Percentiles rank a stretch among this genome's conserved stretches.
These are phyloP conservation scores for Colletotrichum sp. DNA, from an alignment of 2,329 filamentous ascomycete species.

Conservation along the genomic window DNA sequence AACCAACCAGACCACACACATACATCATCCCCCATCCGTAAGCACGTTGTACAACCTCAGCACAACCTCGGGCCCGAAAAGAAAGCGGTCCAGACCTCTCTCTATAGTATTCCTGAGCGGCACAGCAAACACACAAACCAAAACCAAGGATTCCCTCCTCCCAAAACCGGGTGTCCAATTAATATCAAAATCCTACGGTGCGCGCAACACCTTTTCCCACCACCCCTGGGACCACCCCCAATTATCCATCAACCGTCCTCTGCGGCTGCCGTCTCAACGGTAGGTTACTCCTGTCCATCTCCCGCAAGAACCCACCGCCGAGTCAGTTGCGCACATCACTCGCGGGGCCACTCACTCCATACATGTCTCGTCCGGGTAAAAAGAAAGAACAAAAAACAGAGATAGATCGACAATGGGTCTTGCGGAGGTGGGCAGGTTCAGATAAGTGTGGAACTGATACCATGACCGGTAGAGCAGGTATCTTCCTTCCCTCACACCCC, in stretches of 20 bases:
- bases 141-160: background rate
- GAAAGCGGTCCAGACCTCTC: background rate
- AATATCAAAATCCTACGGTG: background rate
- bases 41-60: background rate
- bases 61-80: background rate
- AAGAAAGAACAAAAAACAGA: background rate
- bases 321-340: background rate
- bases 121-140: background rate
- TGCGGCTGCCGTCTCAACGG: background rate
- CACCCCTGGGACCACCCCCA: background rate
- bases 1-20: background rate
- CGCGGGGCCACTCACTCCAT: background rate
- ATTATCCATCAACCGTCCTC: background rate
- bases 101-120: background rate
- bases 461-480: background rate
- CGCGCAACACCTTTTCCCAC: background rate
- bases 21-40: background rate
- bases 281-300: constrained; percentile 6
- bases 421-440: background rate
- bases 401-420: background rate
- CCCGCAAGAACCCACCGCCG: constrained; percentile 3
- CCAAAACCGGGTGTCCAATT: background rate
- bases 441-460: background rate
- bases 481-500: background rate
- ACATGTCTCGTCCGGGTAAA: background rate